Base-by-base conservation (phyloP, 768 basidiomycete species). In the Amanita pseudoporphyria region DNA sequence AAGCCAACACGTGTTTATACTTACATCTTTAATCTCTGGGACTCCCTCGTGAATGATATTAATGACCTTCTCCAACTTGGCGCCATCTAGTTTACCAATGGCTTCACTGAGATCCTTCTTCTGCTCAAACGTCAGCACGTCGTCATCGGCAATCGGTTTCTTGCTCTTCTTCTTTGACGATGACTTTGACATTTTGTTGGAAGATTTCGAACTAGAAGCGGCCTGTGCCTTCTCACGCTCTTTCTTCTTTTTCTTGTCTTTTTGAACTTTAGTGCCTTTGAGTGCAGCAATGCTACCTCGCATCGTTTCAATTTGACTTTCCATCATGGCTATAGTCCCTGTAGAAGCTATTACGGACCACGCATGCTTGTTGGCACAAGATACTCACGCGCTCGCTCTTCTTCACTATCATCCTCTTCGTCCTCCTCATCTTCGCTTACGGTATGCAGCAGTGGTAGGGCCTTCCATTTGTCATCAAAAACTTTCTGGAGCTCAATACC, bases 41-140 rank as follows among this genome's bases (percentile, higher is more conserved):
- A 94, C 87, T 18, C 87, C 90, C 62, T 90, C 86, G 58, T 95
- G 88, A 52, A 98, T 97, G 62, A 97, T 93, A 59, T 88, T 79
- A 59, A 98, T 93, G 47, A 96, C 95, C 61, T 81, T 82, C 66
- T 91, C 87, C 53, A 98, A 69, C 62, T 86, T 87, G 45, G 74
- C 64, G 18, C 84, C 92, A 56, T 96, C 90, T 21, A 96, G 79
- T 59, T 78, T 78, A 53, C 77, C 76, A 56, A 99, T 99, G 45
- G 92, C 88, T 66, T 97, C 93, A 60, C 93, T 95, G 49, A 99
- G 71, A 62, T 97, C 92, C 67, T 96, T 93, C 84, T 99, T 99
- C 73, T 98, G 95, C 56, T 92, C 90, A 63, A 95, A 89, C 45
- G 89, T 86, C 32, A 97, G 74, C 41, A 84, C 81, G 51, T 92